Base-by-base conservation (phyloP, 2,329 filamentous ascomycete species). In the Nothophoma quercina region DNA sequence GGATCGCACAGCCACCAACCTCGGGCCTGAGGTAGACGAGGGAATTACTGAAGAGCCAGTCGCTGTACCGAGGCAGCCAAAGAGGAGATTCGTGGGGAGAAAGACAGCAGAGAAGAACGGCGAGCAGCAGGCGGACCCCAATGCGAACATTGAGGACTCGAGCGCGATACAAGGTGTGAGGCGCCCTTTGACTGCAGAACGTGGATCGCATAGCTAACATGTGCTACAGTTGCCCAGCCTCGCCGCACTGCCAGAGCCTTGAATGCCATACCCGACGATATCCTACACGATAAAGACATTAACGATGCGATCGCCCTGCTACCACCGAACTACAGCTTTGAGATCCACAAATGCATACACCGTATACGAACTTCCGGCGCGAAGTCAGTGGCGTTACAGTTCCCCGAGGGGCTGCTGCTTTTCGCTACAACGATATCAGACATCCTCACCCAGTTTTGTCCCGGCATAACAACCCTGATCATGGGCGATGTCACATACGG, bases 401-500 rank as follows among this genome's bases (percentile, higher is more conserved):
- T 99, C 81, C 95, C 95, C 5, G 96, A 99, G 75, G 95, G 95
- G 1, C 83, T 99, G 1, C 84, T 99, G 22, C 81, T 99, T 50
- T 99, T 99, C 72, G 95, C 95, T 18, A 98, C 95, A 21, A 99
- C 95, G 28, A 93, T 99, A 63, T 96, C 95, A 3, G 95, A 99
- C 72, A 98, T 99, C 65, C 81, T 99, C 39, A 91, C 90, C 0
- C 89, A 93, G 70, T 99, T 99, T 78, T 99, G 95, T 69, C 89
- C 91, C 0, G 92, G 90, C 1, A 88, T 89, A 32, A 91, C 96
- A 72, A 98, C 93, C 2, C 81, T 98, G 46, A 99, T 99, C 74
- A 99, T 99, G 95, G 95, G 95, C 56, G 95, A 99, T 72, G 95
- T 99, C 34, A 99, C 95, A 1, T 99, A 99, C 73, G 95, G 95